Evolutionary conservation across 2,329 filamentous ascomycete species (phyloP).

Genomic region (Botrytis cinerea): DNA sequence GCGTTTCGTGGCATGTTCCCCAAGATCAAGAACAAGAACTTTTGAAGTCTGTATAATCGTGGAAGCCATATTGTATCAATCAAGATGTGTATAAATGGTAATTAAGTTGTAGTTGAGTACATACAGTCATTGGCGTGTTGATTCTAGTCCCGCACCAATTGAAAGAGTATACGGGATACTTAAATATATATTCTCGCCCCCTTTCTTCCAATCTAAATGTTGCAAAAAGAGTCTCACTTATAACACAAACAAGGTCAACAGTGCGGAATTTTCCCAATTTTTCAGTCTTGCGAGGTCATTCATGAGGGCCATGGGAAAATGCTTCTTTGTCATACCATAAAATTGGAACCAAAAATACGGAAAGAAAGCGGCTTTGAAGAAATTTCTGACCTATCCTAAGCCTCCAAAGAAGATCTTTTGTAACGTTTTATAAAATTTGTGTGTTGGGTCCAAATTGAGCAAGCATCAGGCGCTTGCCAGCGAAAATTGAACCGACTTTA

Average conservation of each 20-base stretch:
- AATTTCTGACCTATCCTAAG: not conserved
- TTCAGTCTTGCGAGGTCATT: not conserved
- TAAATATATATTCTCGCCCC: not conserved
- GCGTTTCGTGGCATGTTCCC: not conserved
- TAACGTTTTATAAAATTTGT: not conserved
- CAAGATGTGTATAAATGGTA: not conserved
- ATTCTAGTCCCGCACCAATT: not conserved
- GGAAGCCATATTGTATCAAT: not conserved
- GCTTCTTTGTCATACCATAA: not conserved
- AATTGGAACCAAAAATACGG: no score
- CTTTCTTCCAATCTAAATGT: not conserved
- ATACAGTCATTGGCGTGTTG: no score
- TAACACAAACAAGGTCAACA: not conserved
- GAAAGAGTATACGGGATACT: not conserved
- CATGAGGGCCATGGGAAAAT: not conserved
- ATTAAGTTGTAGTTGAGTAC: not conserved
- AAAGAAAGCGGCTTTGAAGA: not conserved
- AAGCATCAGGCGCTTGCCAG: not conserved
- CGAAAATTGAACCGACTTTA: not conserved
- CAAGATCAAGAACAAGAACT: not conserved
- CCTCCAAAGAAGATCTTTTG: not conserved
- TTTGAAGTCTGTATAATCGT: not conserved
- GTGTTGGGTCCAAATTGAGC: not conserved
- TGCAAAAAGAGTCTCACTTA: not conserved
- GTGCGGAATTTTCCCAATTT: not conserved